Evolutionary conservation across 2,329 filamentous ascomycete genomes (phyloP).

Genomic region (Ascochyta lentis): DNA sequence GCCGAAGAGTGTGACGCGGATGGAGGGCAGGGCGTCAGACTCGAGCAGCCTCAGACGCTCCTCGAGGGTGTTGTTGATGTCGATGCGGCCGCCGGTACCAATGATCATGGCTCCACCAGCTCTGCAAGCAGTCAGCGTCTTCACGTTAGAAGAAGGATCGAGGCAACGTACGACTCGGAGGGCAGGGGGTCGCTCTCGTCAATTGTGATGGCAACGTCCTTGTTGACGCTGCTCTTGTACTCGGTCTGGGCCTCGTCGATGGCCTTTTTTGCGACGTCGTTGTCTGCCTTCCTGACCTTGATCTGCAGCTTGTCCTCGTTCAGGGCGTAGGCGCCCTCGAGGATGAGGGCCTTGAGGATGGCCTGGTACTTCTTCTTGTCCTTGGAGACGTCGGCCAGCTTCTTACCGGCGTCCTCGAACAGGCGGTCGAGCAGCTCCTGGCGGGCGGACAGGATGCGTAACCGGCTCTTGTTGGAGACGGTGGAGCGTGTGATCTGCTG

Average conservation of each 20-base stretch:
- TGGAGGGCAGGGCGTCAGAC: slow-evolving; percentile 80
- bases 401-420: slow-evolving; percentile 80
- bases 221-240: slow-evolving; percentile 80
- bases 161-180: slow-evolving; percentile 75
- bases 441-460: slow-evolving; percentile 83
- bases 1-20: slow-evolving; percentile 88
- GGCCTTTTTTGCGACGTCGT: slow-evolving; percentile 76
- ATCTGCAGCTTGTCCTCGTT: slow-evolving; percentile 79
- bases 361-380: slow-evolving; percentile 77
- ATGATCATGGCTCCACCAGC: slow-evolving; percentile 83
- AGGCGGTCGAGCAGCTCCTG: slow-evolving; percentile 91
- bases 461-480: slow-evolving; percentile 92
- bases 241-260: slow-evolving; percentile 77
- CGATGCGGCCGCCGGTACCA: slow-evolving; percentile 88
- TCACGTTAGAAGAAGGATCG: neutral
- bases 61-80: slow-evolving; percentile 98
- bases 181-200: slow-evolving; percentile 82
- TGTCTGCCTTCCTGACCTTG: slow-evolving; percentile 80
- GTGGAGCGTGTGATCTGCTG: slow-evolving; percentile 98
- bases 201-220: slow-evolving; percentile 72
- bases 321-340: slow-evolving; percentile 90
- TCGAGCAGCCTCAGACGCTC: slow-evolving; percentile 86
- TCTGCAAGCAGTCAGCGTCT: slow-evolving; percentile 57
- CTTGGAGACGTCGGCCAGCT: slow-evolving; percentile 70
- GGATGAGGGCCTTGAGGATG: slow-evolving; percentile 78